Conservation (phyloP, 2,329 filamentous ascomycete species). For the Ophiostoma himal-ulmi region DNA sequence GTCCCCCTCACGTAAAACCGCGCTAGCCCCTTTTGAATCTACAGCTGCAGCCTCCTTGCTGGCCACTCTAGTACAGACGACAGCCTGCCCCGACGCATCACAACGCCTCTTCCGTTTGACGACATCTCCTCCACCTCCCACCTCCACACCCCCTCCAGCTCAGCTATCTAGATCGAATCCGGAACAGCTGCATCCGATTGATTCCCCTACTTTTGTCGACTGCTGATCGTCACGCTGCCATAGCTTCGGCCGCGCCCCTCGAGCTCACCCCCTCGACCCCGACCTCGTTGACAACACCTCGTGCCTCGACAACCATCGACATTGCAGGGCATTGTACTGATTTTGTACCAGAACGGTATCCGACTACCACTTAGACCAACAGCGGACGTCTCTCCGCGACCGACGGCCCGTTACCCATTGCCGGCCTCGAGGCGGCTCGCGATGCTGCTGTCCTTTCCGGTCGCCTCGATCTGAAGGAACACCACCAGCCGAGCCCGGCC, state of each 20-base stretch:
- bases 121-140: constrained; percentile 12
- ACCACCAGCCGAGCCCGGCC: neutral
- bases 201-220: neutral
- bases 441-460: constrained; percentile 7
- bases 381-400: neutral
- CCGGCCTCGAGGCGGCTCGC: constrained; percentile 5
- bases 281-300: neutral
- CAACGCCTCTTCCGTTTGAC: constrained; percentile 8
- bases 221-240: neutral
- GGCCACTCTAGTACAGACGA: neutral
- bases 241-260: neutral
- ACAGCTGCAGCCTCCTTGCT: constrained; percentile 10
- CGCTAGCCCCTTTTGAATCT: neutral
- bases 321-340: neutral
- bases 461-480: constrained; percentile 10
- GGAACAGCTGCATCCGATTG: neutral
- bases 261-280: neutral
- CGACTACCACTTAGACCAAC: neutral
- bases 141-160: constrained; percentile 7
- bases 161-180: neutral
- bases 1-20: constrained; percentile 1
- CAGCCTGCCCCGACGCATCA: neutral
- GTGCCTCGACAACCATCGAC: neutral
- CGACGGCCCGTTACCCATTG: neutral
- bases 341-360: neutral